Percentiles rank a stretch among this genome's conserved stretches.
Evolutionary conservation across 2,329 filamentous ascomycete species (phyloP).

Genomic region (Phialocephala sp.): DNA sequence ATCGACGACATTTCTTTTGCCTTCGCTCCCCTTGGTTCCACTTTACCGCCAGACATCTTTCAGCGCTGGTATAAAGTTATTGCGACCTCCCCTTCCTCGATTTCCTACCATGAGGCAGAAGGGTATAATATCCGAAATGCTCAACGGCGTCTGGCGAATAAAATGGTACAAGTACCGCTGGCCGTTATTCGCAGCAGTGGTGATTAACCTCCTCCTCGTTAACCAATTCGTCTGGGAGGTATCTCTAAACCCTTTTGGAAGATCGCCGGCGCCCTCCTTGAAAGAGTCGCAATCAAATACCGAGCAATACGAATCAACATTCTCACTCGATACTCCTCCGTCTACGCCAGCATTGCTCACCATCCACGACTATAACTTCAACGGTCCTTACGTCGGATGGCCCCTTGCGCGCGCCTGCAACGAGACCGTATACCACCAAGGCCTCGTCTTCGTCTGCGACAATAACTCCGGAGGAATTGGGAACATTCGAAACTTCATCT

Average conservation of each 20-base stretch:
- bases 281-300: background rate
- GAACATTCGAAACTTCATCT: conserved; percentile 57
- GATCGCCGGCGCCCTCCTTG: background rate
- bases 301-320: background rate
- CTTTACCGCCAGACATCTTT: conserved; percentile 6
- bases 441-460: conserved; percentile 54
- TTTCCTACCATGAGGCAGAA: conserved; percentile 27
- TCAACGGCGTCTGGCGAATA: conserved; percentile 34
- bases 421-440: conserved; percentile 49
- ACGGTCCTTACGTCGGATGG: conserved; percentile 48
- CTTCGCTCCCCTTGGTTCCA: background rate
- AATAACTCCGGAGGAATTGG: conserved; percentile 58
- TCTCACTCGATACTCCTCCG: conserved; percentile 14
- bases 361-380: conserved; percentile 44
- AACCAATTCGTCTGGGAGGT: conserved; percentile 36
- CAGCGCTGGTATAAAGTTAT: background rate
- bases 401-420: conserved; percentile 51
- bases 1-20: conserved; percentile 18
- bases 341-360: conserved; percentile 27
- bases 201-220: conserved; percentile 35
- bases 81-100: background rate
- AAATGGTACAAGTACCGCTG: conserved; percentile 38
- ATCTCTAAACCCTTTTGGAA: conserved; percentile 27
- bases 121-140: conserved; percentile 32
- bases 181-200: conserved; percentile 29